Evolutionary conservation across 78 protist species (phyloP).

Genomic region (Protostelium mycophagum): DNA sequence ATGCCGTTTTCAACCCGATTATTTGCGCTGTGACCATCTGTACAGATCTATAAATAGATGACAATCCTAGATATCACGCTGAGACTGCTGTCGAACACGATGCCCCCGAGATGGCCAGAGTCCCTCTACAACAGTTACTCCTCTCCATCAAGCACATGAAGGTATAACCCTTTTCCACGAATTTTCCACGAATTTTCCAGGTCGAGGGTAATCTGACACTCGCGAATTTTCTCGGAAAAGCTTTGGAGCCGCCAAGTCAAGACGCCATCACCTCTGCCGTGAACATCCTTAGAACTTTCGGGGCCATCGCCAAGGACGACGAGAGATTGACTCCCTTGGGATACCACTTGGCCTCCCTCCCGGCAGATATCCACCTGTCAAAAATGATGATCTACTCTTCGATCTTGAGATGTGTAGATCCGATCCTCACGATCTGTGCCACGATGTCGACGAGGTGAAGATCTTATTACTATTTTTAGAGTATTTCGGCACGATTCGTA

Average conservation of each 20-base stretch:
- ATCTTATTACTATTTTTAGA: constrained; percentile 1
- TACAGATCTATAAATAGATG: background rate
- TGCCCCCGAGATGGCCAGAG: constrained; percentile 78
- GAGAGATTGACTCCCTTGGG: constrained; percentile 73
- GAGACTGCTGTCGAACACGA: constrained; percentile 22
- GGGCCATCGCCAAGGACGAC: constrained; percentile 16
- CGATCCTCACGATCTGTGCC: constrained; percentile 86
- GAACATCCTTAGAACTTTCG: constrained; percentile 13
- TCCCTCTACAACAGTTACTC: constrained; percentile 77
- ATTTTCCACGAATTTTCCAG: no score
- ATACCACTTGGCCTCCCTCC: constrained; percentile 75
- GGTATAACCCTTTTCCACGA: no score
- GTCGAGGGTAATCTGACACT: background rate
- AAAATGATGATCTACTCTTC: constrained; percentile 78
- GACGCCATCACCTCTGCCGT: constrained; percentile 29
- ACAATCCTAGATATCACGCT: background rate
- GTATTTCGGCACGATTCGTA: background rate
- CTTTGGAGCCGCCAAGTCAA: constrained; percentile 68
- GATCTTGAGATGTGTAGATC: constrained; percentile 79
- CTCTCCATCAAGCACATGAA: constrained; percentile 64
- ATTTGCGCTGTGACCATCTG: background rate
- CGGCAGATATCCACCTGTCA: constrained; percentile 81
- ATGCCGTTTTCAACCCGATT: no score
- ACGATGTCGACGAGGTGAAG: constrained; percentile 11
- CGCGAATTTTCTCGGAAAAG: constrained; percentile 41